Conservation (phyloP, 192 early-diverging fungal species). For the Cladochytrium replicatum region DNA sequence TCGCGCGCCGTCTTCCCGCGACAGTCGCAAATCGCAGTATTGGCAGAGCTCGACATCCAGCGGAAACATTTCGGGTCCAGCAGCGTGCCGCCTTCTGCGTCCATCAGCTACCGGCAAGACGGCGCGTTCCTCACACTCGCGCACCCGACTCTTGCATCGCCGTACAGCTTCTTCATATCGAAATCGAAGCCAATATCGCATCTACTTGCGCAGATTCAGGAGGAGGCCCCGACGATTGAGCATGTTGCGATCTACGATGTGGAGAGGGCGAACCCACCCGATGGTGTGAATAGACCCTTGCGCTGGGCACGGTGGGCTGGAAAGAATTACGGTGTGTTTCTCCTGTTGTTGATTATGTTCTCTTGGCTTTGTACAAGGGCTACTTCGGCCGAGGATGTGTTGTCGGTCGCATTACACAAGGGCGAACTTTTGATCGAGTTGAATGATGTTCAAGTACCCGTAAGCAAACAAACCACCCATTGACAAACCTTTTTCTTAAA, state of each 20-base stretch:
- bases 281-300: too few species aligned
- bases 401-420: slow-evolving; percentile 4
- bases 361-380: slow-evolving; percentile 5
- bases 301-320: not conserved
- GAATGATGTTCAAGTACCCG: not conserved
- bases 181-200: slow-evolving; percentile 12
- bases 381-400: slow-evolving; percentile 7
- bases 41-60: too few species aligned
- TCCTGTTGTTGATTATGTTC: not conserved
- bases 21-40: too few species aligned
- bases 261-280: too few species aligned
- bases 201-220: slow-evolving; percentile 15
- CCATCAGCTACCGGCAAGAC: slow-evolving; percentile 8
- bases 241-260: not conserved
- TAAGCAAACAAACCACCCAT: not conserved
- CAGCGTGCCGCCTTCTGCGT: too few species aligned
- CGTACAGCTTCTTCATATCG: slow-evolving; percentile 14
- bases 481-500: not conserved
- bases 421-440: slow-evolving; percentile 14
- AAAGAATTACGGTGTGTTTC: not conserved
- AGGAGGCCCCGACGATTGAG: slow-evolving; percentile 8
- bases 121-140: slow-evolving; percentile 15
- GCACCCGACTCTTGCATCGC: not conserved
- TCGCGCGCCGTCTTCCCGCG: too few species aligned
- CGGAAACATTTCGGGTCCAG: too few species aligned